These are phyloP conservation scores for Daldinia grandis DNA, from an alignment of 495 filamentous ascomycete genomes.

Conservation along the genomic window DNA sequence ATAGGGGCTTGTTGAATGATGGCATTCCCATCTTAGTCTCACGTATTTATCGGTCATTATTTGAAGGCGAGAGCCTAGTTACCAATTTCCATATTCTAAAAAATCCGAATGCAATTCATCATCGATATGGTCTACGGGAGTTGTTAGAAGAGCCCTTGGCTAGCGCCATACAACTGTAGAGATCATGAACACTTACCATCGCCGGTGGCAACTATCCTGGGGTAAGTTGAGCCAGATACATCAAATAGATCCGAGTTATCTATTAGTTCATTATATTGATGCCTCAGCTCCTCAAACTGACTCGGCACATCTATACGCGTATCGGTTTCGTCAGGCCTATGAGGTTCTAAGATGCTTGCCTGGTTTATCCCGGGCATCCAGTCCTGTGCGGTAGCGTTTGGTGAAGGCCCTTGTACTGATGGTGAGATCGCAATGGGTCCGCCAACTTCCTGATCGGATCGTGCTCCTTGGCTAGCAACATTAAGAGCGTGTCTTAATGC, in stretches of 20 bases:
- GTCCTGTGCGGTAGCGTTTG: not conserved
- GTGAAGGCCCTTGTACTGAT: not conserved
- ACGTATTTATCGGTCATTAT: not conserved
- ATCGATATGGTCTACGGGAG: not conserved
- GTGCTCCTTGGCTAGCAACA: not conserved
- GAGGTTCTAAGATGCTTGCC: not conserved
- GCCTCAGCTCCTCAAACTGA: not conserved
- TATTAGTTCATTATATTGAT: not conserved
- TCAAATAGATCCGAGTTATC: not conserved
- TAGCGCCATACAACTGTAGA: not conserved
- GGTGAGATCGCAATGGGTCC: not conserved
- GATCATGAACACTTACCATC: not conserved
- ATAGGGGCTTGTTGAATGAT: no score
- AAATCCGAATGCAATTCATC: not conserved
- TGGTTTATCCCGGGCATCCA: not conserved
- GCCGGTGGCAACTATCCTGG: not conserved
- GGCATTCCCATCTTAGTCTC: not conserved
- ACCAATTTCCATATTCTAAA: not conserved
- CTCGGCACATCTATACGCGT: not conserved
- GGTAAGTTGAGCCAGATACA: not conserved
- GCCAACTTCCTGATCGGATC: not conserved
- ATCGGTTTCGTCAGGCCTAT: not conserved
- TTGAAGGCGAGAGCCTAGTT: not conserved
- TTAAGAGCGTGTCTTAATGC: constrained; percentile 8
- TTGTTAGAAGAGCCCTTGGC: not conserved